These are phyloP conservation scores for Podospora appendiculata DNA, from an alignment of 495 filamentous ascomycete species.

Conservation along the genomic window DNA sequence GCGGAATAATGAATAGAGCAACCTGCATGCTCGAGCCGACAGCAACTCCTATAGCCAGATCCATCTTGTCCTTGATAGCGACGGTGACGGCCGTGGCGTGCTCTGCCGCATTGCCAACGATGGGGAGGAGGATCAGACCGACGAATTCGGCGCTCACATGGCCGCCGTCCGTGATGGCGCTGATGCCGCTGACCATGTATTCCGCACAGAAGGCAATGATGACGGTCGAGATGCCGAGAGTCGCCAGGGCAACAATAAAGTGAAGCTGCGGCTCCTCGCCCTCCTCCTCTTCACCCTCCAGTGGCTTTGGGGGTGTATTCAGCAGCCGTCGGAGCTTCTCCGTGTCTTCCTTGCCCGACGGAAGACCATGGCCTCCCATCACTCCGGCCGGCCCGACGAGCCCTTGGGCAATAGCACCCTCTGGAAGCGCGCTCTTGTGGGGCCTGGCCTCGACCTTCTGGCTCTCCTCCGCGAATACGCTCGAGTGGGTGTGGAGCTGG, in stretches of 20 bases:
- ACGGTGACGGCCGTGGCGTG: conserved; percentile 84
- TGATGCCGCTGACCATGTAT: conserved; percentile 78
- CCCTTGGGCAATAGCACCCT: conserved; percentile 52
- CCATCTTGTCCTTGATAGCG: conserved; percentile 87
- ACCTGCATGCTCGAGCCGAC: conserved; percentile 86
- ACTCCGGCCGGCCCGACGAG: conserved; percentile 53
- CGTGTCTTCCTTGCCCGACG: conserved; percentile 19
- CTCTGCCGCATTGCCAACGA: conserved; percentile 84
- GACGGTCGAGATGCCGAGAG: conserved; percentile 63
- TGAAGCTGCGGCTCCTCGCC: conserved; percentile 64
- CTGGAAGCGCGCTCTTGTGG: conserved; percentile 29
- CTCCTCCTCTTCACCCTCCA: conserved; percentile 48
- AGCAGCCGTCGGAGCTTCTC: conserved; percentile 24
- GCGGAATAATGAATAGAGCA: conserved; percentile 68
- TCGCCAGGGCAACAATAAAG: conserved; percentile 59
- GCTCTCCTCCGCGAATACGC: conserved; percentile 65
- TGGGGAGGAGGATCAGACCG: conserved; percentile 78
- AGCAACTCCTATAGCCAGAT: conserved; percentile 75
- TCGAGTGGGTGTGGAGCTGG: conserved; percentile 70
- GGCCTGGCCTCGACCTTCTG: conserved; percentile 53
- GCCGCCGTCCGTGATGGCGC: conserved; percentile 51
- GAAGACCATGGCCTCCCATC: conserved; percentile 30
- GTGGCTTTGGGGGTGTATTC: conserved; percentile 2
- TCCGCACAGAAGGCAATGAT: conserved; percentile 85
- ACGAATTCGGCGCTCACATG: conserved; percentile 67